Evolutionary conservation across 1,284 basidiomycete species (phyloP).

Genomic region (Ganoderma resinaceum): DNA sequence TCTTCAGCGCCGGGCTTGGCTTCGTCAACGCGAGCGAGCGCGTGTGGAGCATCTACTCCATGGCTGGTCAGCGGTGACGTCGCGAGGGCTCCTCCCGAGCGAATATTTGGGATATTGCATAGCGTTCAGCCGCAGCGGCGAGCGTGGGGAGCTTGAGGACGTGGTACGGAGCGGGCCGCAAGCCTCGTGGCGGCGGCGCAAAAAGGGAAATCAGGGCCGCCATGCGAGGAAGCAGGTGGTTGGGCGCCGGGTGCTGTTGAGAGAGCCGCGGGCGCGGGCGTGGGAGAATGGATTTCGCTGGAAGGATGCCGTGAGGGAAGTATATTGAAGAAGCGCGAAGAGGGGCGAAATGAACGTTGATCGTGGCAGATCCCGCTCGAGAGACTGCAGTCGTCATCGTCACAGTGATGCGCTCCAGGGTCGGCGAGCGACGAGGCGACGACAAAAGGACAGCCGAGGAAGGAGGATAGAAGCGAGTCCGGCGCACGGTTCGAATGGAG

Average conservation of each 20-base stretch:
- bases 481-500: background rate
- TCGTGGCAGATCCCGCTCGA: constrained; percentile 10
- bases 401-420: constrained; percentile 3
- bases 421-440: background rate
- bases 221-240: background rate
- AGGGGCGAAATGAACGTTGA: background rate
- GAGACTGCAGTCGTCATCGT: background rate
- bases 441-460: background rate
- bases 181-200: constrained; percentile 15
- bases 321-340: background rate
- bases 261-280: background rate
- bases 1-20: background rate
- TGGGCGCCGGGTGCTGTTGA: background rate
- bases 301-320: background rate
- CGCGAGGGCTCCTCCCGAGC: background rate
- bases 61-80: background rate
- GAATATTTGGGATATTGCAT: background rate
- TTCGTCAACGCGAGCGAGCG: background rate
- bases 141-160: background rate
- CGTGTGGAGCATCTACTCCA: background rate
- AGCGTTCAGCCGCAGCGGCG: background rate
- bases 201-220: constrained; percentile 9
- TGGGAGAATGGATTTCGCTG: background rate
- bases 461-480: background rate
- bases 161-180: background rate